A percentile compares a stretch with the other conserved stretches of the same genome.
phyloP scores from a whole-genome alignment of 2,329 filamentous ascomycete species.

The Arachnomyces sp. region DNA sequence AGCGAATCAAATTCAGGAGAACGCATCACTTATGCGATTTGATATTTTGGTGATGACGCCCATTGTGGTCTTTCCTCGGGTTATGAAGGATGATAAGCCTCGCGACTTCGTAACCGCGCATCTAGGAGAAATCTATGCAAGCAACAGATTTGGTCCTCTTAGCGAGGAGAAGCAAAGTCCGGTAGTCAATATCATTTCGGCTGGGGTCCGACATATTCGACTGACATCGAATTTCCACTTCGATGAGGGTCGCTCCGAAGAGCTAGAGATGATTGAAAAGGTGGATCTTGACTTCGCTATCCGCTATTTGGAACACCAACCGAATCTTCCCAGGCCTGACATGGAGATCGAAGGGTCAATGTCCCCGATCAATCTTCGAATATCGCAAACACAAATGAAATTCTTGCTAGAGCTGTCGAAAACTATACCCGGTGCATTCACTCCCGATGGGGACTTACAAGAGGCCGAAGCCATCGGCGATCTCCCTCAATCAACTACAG shows the following conservation, averaged over 20 bases:
- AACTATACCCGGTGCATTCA: constrained; percentile 81
- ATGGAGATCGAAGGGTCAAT: constrained; percentile 85
- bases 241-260: constrained; percentile 61
- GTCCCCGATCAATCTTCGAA: constrained; percentile 82
- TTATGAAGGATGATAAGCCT: constrained; percentile 61
- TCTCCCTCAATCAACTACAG: constrained; percentile 51
- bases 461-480: constrained; percentile 70
- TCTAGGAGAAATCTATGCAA: constrained; percentile 92
- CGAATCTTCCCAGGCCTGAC: constrained; percentile 72
- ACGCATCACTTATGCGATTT: constrained; percentile 82
- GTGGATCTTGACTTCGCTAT: constrained; percentile 91
- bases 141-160: constrained; percentile 82
- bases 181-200: constrained; percentile 80
- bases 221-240: constrained; percentile 88
- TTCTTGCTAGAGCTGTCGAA: constrained; percentile 81
- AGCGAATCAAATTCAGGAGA: constrained; percentile 87
- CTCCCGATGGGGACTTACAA: constrained; percentile 61
- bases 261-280: constrained; percentile 93
- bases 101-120: constrained; percentile 87
- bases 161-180: constrained; percentile 67
- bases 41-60: constrained; percentile 91
- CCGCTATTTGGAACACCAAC: constrained; percentile 79
- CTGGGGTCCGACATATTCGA: constrained; percentile 85
- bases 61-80: constrained; percentile 86
- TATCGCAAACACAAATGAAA: constrained; percentile 86